Base-by-base conservation (phyloP, 208 protist genomes). In the Trypanosoma conorhini region DNA sequence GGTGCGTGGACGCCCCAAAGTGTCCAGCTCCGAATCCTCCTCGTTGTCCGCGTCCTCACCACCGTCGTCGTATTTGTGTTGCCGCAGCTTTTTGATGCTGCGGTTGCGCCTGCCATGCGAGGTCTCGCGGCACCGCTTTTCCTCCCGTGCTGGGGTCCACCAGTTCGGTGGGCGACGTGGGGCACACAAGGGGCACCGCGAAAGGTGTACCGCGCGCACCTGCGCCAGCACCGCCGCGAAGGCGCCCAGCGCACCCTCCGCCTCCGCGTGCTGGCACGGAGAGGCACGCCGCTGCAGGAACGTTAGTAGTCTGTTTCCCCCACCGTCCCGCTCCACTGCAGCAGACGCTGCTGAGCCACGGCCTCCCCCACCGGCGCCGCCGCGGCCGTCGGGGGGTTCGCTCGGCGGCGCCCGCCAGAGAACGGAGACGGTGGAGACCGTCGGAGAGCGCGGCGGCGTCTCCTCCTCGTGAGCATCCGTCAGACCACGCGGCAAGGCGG, bases 141-240 rank as follows among this genome's bases (percentile, higher is more conserved):
- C 57, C 26, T 28, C 26, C 1, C 19, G 44, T n/a, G 31, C 19
- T 0, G 59, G 40, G 31, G 28, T 74, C 68, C 59, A 74, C 68
- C 68, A 74, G 54, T 56, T 44, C 3, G 59, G 58, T 30, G 59
- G 35, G 21, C 15, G 59, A 15, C 5, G 48, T 17, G 60, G 60
- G 10, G 60, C 68, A 61, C 68, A 74, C 5, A 74, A 57, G 48
- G 68, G 68, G 66, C 68, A 74, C 33, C 26, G 48, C n/a, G 51
- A 61, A n/a, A 74, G 51, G 42, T 74, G 68, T 22, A 65, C 26
- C 0, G 0, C 24, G 21, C 68, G 48, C n/a, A 74, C 60, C 3
- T 54, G 13, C 17, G 58, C 2, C 38, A 74, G 42, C 9, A 74
- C 38, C 30, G 30, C n/a, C 35, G 31, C 50, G 8, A 74, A 52